phyloP scores from a whole-genome alignment of 2,329 filamentous ascomycete species.

The Cladosporium austrohemisphaericum region DNA sequence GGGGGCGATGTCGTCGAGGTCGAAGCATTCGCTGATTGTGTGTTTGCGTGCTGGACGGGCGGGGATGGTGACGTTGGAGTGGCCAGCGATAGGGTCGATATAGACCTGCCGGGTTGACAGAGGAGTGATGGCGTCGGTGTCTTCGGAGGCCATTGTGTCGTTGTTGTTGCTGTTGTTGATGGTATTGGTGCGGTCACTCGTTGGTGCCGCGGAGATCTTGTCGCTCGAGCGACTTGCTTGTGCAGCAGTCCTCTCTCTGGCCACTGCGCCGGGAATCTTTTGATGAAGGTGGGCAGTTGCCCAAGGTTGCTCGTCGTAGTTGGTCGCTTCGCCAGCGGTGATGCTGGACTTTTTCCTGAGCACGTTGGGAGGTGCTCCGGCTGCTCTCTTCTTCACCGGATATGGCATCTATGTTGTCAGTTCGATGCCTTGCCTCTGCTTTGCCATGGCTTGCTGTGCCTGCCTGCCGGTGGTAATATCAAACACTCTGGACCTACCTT shows the following conservation, averaged over 20 bases:
- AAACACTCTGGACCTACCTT: conserved; percentile 3
- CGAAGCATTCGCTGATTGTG: conserved; percentile 29
- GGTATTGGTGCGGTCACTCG: neutral
- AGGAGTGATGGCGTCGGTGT: conserved; percentile 1
- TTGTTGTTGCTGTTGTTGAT: neutral
- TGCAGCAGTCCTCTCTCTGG: neutral
- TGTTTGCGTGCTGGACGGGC: conserved; percentile 19
- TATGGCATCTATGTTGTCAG: conserved; percentile 3
- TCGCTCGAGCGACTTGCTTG: neutral
- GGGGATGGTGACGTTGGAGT: conserved; percentile 20
- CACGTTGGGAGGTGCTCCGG: neutral
- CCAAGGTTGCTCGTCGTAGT: conserved; percentile 8
- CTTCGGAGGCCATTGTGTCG: neutral
- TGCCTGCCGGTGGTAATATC: neutral
- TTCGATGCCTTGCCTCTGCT: neutral
- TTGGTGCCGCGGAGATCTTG: neutral
- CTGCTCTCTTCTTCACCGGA: neutral
- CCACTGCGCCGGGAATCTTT: neutral
- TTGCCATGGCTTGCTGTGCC: neutral
- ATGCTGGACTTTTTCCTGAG: neutral
- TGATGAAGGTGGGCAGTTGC: conserved; percentile 6
- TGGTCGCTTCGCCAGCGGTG: neutral
- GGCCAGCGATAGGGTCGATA: conserved; percentile 18
- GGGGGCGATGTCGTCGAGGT: conserved; percentile 24
- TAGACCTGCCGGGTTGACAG: neutral